Conservation (phyloP, 768 basidiomycete genomes). For the Podaxis rugospora region DNA sequence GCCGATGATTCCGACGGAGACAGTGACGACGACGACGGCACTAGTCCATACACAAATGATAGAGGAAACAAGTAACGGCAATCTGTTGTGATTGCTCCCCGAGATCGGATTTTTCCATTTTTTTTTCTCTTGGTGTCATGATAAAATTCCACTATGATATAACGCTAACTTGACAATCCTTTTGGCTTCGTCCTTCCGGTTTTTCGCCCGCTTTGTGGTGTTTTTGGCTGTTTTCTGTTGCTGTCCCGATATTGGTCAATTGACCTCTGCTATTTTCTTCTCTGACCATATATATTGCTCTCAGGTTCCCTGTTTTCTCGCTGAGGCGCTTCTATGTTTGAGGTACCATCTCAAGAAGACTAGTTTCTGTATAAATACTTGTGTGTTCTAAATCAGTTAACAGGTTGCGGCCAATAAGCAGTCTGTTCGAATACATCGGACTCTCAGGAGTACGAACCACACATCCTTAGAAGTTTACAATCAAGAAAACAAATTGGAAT, state of each 20-base stretch:
- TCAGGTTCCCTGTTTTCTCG: background rate
- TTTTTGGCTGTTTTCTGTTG: background rate
- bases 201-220: background rate
- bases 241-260: background rate
- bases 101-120: background rate
- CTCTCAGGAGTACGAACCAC: background rate
- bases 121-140: background rate
- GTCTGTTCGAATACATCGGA: background rate
- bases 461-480: background rate
- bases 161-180: background rate
- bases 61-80: conserved; percentile 1
- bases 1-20: conserved; percentile 11
- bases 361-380: background rate
- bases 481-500: background rate
- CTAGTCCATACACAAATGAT: conserved; percentile 5
- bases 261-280: background rate
- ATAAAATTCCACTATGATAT: background rate
- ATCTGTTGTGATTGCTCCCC: background rate
- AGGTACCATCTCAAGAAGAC: background rate
- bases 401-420: background rate
- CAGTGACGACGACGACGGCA: conserved; percentile 9
- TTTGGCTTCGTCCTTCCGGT: background rate
- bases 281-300: background rate
- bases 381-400: background rate
- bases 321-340: background rate